phyloP scores from a whole-genome alignment of 306 rosid species.

The Cucurbita argyrosperma region DNA sequence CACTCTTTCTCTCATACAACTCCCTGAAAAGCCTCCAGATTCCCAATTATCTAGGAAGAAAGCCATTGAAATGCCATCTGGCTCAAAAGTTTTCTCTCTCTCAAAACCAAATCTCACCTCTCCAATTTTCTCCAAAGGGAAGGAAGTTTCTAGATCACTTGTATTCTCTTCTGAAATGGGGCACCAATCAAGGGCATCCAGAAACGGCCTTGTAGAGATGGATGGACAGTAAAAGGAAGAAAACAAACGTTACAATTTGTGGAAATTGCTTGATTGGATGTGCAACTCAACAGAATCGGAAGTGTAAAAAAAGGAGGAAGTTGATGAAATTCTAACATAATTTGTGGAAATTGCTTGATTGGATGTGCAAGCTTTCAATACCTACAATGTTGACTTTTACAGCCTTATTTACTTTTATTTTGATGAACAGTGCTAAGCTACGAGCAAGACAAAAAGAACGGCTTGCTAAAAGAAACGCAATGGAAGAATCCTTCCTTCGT shows the following conservation, averaged over 20 bases:
- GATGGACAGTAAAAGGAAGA: too few relatives aligned
- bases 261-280: background rate
- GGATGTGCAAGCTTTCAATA: background rate
- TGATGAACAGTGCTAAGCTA: slow-evolving; percentile 65
- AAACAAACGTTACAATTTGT: background rate
- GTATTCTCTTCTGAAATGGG: too few relatives aligned
- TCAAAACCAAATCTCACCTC: too few relatives aligned
- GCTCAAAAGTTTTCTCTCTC: too few relatives aligned
- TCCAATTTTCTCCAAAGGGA: too few relatives aligned
- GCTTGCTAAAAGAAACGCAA: slow-evolving; percentile 46
- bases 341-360: background rate
- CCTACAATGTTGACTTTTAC: background rate
- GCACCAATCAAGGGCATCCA: too few relatives aligned
- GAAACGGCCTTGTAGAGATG: too few relatives aligned
- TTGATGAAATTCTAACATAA: background rate
- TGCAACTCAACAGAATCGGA: background rate
- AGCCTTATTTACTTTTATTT: slow-evolving; percentile 13
- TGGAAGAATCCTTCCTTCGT: slow-evolving; percentile 30
- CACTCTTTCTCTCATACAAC: too few relatives aligned
- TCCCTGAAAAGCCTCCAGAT: too few relatives aligned
- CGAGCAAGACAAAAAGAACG: slow-evolving; percentile 87
- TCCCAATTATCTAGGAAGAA: too few relatives aligned
- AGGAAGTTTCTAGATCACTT: too few relatives aligned
- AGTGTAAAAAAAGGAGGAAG: background rate
- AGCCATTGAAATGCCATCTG: too few relatives aligned